These are phyloP conservation scores for Chloris gayana DNA, from an alignment of 176 grass and related monocot genomes.

Conservation along the genomic window DNA sequence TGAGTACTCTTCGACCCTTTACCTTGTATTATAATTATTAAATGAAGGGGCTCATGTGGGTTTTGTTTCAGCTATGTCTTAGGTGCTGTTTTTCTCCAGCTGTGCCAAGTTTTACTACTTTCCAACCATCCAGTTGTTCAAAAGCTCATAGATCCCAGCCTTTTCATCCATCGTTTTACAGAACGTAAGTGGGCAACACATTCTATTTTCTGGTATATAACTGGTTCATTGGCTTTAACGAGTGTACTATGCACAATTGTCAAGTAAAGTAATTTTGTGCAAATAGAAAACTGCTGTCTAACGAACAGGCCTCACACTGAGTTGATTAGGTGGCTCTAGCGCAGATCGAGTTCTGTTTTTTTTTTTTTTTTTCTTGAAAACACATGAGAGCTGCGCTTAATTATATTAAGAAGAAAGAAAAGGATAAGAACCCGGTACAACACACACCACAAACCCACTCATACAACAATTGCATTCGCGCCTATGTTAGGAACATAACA, in stretches of 20 bases:
- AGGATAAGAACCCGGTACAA: too few species aligned
- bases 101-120: constrained; percentile 78
- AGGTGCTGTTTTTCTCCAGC: constrained; percentile 89
- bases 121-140: constrained; percentile 78
- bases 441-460: too few species aligned
- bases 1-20: constrained; percentile 43
- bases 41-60: constrained; percentile 28
- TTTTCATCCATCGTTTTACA: constrained; percentile 98
- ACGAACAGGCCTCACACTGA: too few species aligned
- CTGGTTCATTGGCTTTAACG: not conserved
- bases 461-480: too few species aligned
- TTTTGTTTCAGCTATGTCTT: constrained; percentile 90
- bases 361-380: too few species aligned
- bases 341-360: too few species aligned
- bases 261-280: not conserved
- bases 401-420: too few species aligned
- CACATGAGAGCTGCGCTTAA: too few species aligned
- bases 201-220: constrained; percentile 23
- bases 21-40: constrained; percentile 10
- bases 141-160: constrained; percentile 87
- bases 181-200: constrained; percentile 61
- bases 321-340: too few species aligned
- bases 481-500: too few species aligned
- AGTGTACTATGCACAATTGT: constrained; percentile 4
- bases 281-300: not conserved